Evolutionary conservation across 2,329 filamentous ascomycete genomes (phyloP), one percentile per base, ranked within the genome.

Genomic region (Fonsecaea monophora): DNA sequence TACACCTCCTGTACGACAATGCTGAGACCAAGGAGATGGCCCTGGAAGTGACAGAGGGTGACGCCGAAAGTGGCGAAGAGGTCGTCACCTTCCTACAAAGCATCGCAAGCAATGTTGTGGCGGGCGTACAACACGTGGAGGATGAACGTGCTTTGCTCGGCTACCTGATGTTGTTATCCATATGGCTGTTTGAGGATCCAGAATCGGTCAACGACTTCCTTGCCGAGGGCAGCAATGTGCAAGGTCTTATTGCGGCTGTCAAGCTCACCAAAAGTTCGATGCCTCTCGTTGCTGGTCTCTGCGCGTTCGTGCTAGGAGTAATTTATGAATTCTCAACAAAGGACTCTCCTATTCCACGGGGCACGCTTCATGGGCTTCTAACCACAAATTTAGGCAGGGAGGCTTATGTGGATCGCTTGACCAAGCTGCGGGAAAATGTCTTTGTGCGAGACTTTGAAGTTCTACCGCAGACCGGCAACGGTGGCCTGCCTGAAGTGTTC

Each of bases 291-390:
- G 90, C 92, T 71, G 95, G 95, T 1, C 84, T 99, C 12, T 92
- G 91, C 76, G 90, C 93, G 15, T 88, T 93, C 76, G 81, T 99
- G 0, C 84, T 98, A 1, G 95, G 94, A 9, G 89, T 96, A 21
- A 85, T 95, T 4, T 99, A 98, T 76, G 95, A 99, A 75, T 99
- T 98, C 75, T 98, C 94, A 9, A 97, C 94, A 0, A 97, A 96
- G 76, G 95, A 99, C 78, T 98, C 94, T 0, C 92, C 95, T 0
- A 90, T 99, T 60, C 87, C 94, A 5, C 86, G 95, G 68, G 84
- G 88, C 30, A 94, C 90, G 9, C 81, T 99, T 53, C 91, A 96
- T 74, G 88, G 90, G 30, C 86, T 97, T 34, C 82, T 99, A 40
- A 84, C 87, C 34, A 88, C 90, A 53, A 88, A 90, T 65, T 85